These are phyloP conservation scores for Ceratobasidium sp. DNA, from an alignment of 1,284 basidiomycete species.

Conservation along the genomic window DNA sequence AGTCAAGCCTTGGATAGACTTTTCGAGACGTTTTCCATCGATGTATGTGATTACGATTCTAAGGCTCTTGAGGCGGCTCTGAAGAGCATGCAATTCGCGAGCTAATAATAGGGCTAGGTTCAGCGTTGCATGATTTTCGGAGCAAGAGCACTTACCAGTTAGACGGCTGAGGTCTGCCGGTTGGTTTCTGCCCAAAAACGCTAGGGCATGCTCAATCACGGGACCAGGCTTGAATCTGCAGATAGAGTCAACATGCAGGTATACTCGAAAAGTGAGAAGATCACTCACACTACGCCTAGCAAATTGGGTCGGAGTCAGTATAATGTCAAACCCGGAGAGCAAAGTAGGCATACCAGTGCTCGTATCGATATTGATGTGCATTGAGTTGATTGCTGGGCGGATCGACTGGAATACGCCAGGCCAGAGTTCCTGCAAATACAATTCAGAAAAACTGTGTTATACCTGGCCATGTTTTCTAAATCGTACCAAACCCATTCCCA, in stretches of 20 bases:
- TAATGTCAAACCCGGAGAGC: neutral
- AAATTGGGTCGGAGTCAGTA: neutral
- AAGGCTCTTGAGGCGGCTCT: constrained; percentile 18
- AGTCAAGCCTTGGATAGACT: constrained; percentile 61
- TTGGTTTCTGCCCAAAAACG: constrained; percentile 54
- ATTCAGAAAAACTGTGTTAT: neutral
- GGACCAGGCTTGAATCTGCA: constrained; percentile 60
- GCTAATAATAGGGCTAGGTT: constrained; percentile 48
- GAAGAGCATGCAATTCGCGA: constrained; percentile 56
- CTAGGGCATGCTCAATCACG: constrained; percentile 61
- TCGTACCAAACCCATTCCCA: constrained; percentile 58
- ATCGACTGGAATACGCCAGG: constrained; percentile 52
- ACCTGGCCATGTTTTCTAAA: neutral
- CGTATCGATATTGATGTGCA: constrained; percentile 80
- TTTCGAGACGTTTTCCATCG: constrained; percentile 10
- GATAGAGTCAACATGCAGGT: neutral
- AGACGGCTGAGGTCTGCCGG: neutral
- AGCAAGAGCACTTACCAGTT: neutral
- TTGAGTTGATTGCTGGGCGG: constrained; percentile 68
- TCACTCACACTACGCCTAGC: constrained; percentile 27
- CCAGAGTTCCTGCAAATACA: constrained; percentile 26
- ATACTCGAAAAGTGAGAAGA: neutral
- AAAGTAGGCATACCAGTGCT: constrained; percentile 59
- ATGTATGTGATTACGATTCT: constrained; percentile 22
- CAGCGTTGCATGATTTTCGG: neutral